Base-by-base conservation (phyloP, 78 protist species). In the Anaeramoeba ignava region DNA sequence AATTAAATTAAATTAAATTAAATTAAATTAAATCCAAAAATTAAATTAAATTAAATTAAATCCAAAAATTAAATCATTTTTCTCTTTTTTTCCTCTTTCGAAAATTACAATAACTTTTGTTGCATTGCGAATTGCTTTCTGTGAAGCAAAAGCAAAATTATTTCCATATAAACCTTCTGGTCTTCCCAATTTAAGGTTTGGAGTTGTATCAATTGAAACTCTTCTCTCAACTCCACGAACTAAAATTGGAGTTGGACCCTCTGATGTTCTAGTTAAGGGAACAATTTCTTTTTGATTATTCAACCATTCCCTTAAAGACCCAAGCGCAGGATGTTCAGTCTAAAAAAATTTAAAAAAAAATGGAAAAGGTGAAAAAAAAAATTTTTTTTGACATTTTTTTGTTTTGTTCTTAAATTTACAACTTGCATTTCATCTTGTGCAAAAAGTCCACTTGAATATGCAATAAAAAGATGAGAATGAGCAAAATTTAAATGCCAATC, bases 341-440 rank as follows among this genome's bases (percentile, higher is more conserved):
- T n/a, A n/a, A n/a, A n/a, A n/a, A n/a, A n/a, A n/a, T n/a, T n/a
- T n/a, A n/a, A n/a, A n/a, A n/a, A n/a, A n/a, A n/a, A n/a, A n/a
- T n/a, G n/a, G n/a, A n/a, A n/a, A n/a, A n/a, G n/a, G n/a, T n/a
- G n/a, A n/a, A n/a, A n/a, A n/a, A n/a, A n/a, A n/a, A n/a, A n/a
- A n/a, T n/a, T n/a, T n/a, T n/a, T n/a, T n/a, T n/a, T n/a, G n/a
- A n/a, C n/a, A n/a, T n/a, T n/a, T n/a, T n/a, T n/a, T n/a, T n/a
- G n/a, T n/a, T n/a, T n/a, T n/a, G n/a, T n/a, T n/a, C n/a, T n/a
- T n/a, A n/a, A n/a, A n/a, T n/a, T n/a, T n/a, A 34, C 84, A 39
- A 85, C 87, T 34, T 85, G 87, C 23, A 85, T 3, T 2, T 85
- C 87, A 2, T 85, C 87, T 2, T 85, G 87, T 2, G 87, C 87